A percentile compares a stretch with the other conserved stretches of the same genome.
Conservation (phyloP, 2,329 filamentous ascomycete species). For the Talaromyces islandicus region DNA sequence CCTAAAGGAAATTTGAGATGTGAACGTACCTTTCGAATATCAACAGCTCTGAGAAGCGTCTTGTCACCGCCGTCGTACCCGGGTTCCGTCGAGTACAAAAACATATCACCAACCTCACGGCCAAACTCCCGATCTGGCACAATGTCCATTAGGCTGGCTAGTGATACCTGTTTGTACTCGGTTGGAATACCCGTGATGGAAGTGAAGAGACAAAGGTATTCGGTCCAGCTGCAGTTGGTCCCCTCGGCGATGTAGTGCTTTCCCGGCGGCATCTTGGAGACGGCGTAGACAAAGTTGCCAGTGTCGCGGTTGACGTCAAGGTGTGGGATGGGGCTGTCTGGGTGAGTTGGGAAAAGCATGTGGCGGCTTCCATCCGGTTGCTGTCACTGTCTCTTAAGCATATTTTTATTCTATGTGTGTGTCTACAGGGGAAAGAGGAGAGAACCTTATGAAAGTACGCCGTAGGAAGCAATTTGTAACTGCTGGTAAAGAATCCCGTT, state of each 20-base stretch:
- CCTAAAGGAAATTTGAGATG: too few relatives aligned
- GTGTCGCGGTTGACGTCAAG: constrained; percentile 43
- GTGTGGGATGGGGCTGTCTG: constrained; percentile 38
- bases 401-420: too few relatives aligned
- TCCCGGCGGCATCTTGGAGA: constrained; percentile 45
- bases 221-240: constrained; percentile 41
- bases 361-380: constrained; percentile 23
- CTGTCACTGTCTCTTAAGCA: constrained; percentile 18
- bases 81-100: constrained; percentile 41
- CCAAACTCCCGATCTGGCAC: constrained; percentile 38
- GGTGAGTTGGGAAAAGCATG: constrained; percentile 43
- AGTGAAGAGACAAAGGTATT: constrained; percentile 42
- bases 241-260: constrained; percentile 47
- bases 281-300: constrained; percentile 45
- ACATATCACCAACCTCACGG: constrained; percentile 44
- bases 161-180: constrained; percentile 35
- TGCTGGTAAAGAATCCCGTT: constrained; percentile 46
- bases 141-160: constrained; percentile 36
- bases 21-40: constrained; percentile 38
- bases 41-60: constrained; percentile 35
- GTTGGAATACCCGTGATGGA: constrained; percentile 28
- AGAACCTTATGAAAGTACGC: constrained; percentile 44
- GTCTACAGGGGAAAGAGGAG: not conserved
- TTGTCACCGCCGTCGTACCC: constrained; percentile 46
- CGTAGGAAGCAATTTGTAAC: constrained; percentile 42